Evolutionary conservation across 2,329 filamentous ascomycete genomes (phyloP).

Genomic region (Aspergillus quadrilineatus): DNA sequence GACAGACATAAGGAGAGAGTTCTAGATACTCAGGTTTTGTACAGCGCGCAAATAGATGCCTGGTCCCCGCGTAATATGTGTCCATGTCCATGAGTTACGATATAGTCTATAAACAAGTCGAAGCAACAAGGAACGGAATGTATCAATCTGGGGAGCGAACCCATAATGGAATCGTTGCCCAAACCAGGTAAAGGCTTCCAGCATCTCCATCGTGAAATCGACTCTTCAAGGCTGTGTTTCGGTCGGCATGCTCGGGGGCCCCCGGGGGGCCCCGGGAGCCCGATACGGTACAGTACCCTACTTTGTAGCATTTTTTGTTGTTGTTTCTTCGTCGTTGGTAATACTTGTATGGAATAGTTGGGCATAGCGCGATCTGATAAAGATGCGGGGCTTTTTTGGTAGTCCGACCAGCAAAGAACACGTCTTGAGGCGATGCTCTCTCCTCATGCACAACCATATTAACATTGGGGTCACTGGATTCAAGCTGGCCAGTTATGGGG

Average conservation of each 20-base stretch:
- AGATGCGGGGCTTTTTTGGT: background rate
- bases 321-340: background rate
- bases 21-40: too few species aligned
- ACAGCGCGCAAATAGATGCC: too few species aligned
- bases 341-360: background rate
- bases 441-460: background rate
- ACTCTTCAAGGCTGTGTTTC: background rate
- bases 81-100: too few species aligned
- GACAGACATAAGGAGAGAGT: too few species aligned
- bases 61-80: too few species aligned
- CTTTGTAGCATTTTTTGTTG: background rate
- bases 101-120: too few species aligned
- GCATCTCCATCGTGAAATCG: background rate
- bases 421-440: background rate
- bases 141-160: background rate
- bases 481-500: background rate
- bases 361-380: conserved; percentile 1
- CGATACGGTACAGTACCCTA: background rate
- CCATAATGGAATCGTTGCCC: background rate
- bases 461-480: background rate
- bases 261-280: background rate
- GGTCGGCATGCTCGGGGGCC: background rate
- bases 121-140: too few species aligned
- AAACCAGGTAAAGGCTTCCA: background rate
- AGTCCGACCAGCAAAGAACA: too few species aligned